A percentile compares a stretch with the other conserved stretches of the same genome.
Evolutionary conservation across 495 filamentous ascomycete species (phyloP).

Genomic region (Trichocladium uniseriatum): DNA sequence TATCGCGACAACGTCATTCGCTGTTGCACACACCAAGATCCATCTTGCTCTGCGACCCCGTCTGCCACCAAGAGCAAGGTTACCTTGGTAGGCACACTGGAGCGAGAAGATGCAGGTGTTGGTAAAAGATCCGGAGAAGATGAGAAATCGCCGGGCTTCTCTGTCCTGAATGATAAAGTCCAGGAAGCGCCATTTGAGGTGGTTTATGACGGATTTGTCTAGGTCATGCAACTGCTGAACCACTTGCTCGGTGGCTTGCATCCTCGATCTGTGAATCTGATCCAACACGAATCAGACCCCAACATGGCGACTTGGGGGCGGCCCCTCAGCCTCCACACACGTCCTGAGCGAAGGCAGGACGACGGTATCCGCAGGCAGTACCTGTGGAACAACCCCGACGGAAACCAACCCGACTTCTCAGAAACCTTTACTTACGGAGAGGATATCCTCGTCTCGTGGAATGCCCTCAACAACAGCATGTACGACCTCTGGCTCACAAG

Average conservation of each 20-base stretch:
- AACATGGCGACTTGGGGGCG: slow-evolving; percentile 4
- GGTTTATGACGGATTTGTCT: neutral
- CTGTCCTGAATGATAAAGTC: neutral
- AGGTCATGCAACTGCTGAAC: neutral
- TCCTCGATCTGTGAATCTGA: neutral
- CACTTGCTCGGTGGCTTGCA: neutral
- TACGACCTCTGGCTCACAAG: slow-evolving; percentile 18
- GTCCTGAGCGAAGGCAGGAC: neutral
- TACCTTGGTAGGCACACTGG: neutral
- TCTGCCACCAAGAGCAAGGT: neutral
- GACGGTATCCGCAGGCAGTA: neutral
- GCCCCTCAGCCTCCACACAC: neutral
- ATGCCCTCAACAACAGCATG: slow-evolving; percentile 16
- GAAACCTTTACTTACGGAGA: slow-evolving; percentile 9
- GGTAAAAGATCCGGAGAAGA: neutral
- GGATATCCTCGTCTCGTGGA: slow-evolving; percentile 18
- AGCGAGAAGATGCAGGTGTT: neutral
- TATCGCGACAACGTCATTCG: slow-evolving; percentile 9
- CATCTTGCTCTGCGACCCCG: slow-evolving; percentile 1
- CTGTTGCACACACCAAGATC: neutral
- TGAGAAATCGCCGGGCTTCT: neutral
- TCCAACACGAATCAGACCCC: neutral
- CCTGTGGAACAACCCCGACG: slow-evolving; percentile 13
- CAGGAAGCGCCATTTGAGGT: neutral
- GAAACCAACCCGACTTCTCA: slow-evolving; percentile 10